Evolutionary conservation across 2,329 filamentous ascomycete species (phyloP).

Genomic region (Verticillium zaregamsianum): DNA sequence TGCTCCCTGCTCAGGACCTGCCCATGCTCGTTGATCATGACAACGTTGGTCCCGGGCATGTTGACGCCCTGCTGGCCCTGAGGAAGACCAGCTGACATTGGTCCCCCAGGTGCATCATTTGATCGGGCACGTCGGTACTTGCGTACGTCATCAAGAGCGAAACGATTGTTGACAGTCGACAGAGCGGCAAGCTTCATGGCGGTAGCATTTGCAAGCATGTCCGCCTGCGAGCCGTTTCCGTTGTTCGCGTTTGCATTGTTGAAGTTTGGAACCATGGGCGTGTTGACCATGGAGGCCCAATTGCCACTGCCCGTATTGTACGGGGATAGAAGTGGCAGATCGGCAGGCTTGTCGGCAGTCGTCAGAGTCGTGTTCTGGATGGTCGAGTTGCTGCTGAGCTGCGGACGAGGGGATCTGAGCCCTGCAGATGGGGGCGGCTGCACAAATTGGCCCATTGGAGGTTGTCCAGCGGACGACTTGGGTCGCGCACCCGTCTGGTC

Average conservation of each 20-base stretch:
- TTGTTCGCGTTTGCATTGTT: slow-evolving; percentile 48
- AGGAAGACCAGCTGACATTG: background rate
- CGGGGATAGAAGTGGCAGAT: slow-evolving; percentile 82
- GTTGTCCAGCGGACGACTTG: background rate
- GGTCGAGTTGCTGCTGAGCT: slow-evolving; percentile 61
- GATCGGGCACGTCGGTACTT: slow-evolving; percentile 92
- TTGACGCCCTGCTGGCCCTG: slow-evolving; percentile 30
- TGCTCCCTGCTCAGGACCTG: slow-evolving; percentile 84
- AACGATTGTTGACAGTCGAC: slow-evolving; percentile 97
- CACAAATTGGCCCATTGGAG: slow-evolving; percentile 89
- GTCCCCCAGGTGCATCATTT: slow-evolving; percentile 67
- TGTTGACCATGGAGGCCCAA: slow-evolving; percentile 99
- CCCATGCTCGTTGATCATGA: slow-evolving; percentile 93
- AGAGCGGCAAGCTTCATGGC: slow-evolving; percentile 98
- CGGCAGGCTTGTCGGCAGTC: slow-evolving; percentile 63
- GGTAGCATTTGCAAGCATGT: slow-evolving; percentile 98
- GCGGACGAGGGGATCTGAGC: slow-evolving; percentile 76
- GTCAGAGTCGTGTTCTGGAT: slow-evolving; percentile 82
- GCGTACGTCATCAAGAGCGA: slow-evolving; percentile 92
- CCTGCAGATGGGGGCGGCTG: slow-evolving; percentile 72
- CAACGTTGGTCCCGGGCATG: slow-evolving; percentile 70
- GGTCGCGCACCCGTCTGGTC: slow-evolving; percentile 34
- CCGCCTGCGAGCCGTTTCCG: slow-evolving; percentile 64
- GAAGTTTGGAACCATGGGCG: slow-evolving; percentile 89
- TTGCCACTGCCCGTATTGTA: slow-evolving; percentile 77